Evolutionary conservation across 1,284 basidiomycete species (phyloP), one percentile per base, ranked within the genome.

Genomic region (Pascua sp.): DNA sequence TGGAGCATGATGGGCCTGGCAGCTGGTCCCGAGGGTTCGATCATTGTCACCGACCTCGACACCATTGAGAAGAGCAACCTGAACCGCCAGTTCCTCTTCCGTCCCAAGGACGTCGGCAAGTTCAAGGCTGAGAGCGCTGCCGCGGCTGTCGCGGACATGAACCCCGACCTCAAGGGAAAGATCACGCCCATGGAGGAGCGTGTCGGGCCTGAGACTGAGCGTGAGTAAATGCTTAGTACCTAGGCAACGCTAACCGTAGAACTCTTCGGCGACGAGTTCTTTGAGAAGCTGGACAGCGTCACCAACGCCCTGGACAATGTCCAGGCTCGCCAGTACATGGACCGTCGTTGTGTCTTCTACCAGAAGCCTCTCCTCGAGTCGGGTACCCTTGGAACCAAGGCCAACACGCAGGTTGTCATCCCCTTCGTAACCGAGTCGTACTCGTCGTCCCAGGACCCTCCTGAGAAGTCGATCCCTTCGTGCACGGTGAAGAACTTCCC

Each of bases 281-380:
- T 98, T 72, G 84, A 82, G 43, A 80, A 80, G 53, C 84, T 99
- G 43, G 91, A 98, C 67, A 91, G 91, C 59, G 93, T 99, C 5
- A 99, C 96, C n/a, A 99, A 99, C 74, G 96, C 97, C n/a, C 80
- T 99, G 59, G 96, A 99, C 80, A 99, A 99, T 64, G 88, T 99
- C 57, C 84, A 89, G 80, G 94, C 96, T 61, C 90, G 93, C 90
- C 76, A 73, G 88, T 99, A 99, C 80, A 98, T 99, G 95, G 96
- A 99, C 76, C 88, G 94, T 67, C 89, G 97, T 57, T 98, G 96
- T 72, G 90, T 99, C 42, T 92, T 98, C 81, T 98, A 92, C 80
- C 84, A 89, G 76, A 99, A 98, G 79, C 93, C 96, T 32, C 81
- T 99, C 18, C 84, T 99, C 49, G 96, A 99, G 73, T 98, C 95